Base-by-base conservation (phyloP, 805 yeast species). In the Pichia ethanolica region DNA sequence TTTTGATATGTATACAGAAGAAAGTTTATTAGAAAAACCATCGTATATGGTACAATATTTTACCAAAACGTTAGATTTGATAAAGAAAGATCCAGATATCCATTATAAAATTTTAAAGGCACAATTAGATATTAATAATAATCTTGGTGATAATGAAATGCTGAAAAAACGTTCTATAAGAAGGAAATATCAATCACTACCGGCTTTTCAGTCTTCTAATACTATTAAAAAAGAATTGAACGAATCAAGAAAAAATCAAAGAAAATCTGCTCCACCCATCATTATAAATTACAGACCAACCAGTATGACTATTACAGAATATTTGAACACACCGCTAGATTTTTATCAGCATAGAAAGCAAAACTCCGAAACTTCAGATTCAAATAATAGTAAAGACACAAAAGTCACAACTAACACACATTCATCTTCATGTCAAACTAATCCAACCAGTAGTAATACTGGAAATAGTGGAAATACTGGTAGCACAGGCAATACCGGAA, bases 11-110 rank as follows among this genome's bases (percentile, higher is more conserved):
- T 34, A 39, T 32, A 47, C 51, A 11, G 38, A 48, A 13, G 42
- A 38, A 14, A 46, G 45, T 10, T 14, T 50, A 3, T 12, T 35
- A 5, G 56, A 53, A 28, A 51, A 47, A 34, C 56, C 56, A 12
- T 37, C 49, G 4, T 48, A 44, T 44, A 49, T 53, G 54, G 42
- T 53, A 25, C 52, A 51, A 35, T 53, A 53, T 40, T 53, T 53
- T 35, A 46, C 51, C 1, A 51, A 45, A 13, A 53, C 42, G 5
- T 25, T 49, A 11, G 49, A 51, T 26, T 27, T 53, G 9, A 25
- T 53, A 5, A 53, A 53, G n/a, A 46, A 49, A 35, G 37, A 53
- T 33, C 56, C 56, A 5, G 30, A 26, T 9, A 33, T 53, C 10
- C 46, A 44, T 26, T 49, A 53, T 26, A 41, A 51, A 30, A 45